Evolutionary conservation across 768 basidiomycete species (phyloP).

Genomic region (Tylopilus subfusipes): DNA sequence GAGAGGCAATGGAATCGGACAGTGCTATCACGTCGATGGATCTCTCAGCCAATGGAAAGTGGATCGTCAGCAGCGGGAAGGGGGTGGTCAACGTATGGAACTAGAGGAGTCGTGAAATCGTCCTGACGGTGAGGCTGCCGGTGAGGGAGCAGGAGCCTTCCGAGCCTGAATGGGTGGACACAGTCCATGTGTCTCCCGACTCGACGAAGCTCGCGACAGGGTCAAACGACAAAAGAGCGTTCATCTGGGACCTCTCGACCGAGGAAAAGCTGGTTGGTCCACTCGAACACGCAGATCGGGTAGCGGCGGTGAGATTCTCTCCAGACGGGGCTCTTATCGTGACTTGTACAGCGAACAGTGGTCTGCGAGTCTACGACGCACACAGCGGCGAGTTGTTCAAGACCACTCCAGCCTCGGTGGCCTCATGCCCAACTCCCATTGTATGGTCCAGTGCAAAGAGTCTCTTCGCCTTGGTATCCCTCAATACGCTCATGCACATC

Average conservation of each 20-base stretch:
- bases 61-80: not conserved
- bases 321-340: constrained; percentile 3
- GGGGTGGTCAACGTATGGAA: not conserved
- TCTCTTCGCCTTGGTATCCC: constrained; percentile 1
- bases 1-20: not conserved
- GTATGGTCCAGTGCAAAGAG: not conserved
- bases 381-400: not conserved
- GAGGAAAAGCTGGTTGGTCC: constrained; percentile 6
- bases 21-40: not conserved
- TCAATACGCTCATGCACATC: not conserved
- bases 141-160: no score
- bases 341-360: not conserved
- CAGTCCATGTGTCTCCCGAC: not conserved
- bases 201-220: not conserved
- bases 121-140: not conserved
- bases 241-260: no score
- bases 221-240: not conserved
- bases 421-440: not conserved
- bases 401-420: not conserved
- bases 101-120: not conserved
- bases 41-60: not conserved
- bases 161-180: not conserved
- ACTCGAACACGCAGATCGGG: not conserved
- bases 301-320: constrained; percentile 8
- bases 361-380: constrained; percentile 2